phyloP scores from a whole-genome alignment of 73 alveolate genomes.

The Stentor coeruleus region DNA sequence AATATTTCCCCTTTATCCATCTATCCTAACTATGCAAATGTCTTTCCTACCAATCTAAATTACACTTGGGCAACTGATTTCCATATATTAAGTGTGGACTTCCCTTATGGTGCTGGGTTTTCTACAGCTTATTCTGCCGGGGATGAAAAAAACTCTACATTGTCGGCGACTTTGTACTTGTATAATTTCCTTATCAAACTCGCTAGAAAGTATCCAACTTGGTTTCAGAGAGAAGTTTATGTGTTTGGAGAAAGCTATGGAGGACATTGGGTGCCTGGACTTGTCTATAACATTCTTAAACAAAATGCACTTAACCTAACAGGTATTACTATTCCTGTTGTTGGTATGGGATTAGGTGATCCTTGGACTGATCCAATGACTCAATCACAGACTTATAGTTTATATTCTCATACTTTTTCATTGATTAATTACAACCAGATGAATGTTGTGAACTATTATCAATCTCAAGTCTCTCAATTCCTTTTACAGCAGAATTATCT shows the following conservation, averaged over 20 bases:
- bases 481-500: neutral
- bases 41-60: too few relatives aligned
- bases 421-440: neutral
- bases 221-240: slow-evolving; percentile 54
- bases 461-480: neutral
- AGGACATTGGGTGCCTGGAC: slow-evolving; percentile 77
- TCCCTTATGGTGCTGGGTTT: too few relatives aligned
- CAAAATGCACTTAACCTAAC: slow-evolving; percentile 20
- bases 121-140: too few relatives aligned
- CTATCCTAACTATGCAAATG: too few relatives aligned
- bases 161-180: neutral
- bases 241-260: slow-evolving; percentile 85
- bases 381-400: neutral
- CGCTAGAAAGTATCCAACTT: slow-evolving; percentile 56
- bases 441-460: neutral
- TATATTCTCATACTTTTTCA: neutral
- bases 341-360: slow-evolving; percentile 31
- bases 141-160: neutral
- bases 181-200: slow-evolving; percentile 45
- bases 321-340: slow-evolving; percentile 27
- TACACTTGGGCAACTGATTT: too few relatives aligned
- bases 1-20: too few relatives aligned
- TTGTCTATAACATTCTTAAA: slow-evolving; percentile 41
- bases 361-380: slow-evolving; percentile 18
- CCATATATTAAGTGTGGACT: too few relatives aligned